Evolutionary conservation across 345 rosid genomes (phyloP).

Genomic region (Nasturtium officinale): DNA sequence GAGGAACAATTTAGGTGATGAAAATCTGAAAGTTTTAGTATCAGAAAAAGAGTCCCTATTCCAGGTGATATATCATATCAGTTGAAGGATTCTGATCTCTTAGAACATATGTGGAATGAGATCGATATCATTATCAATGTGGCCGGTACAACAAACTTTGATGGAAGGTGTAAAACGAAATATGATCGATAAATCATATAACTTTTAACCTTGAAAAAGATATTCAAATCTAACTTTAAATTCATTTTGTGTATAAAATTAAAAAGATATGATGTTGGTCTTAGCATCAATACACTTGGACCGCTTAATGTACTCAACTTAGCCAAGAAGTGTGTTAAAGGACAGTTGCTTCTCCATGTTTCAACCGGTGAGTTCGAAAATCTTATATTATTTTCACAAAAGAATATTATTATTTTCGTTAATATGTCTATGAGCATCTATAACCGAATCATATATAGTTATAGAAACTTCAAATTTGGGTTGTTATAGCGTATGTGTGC

Average conservation of each 20-base stretch:
- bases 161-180: conserved; percentile 58
- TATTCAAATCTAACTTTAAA: conserved; percentile 2
- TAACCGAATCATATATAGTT: background rate
- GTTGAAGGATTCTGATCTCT: conserved; percentile 43
- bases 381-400: background rate
- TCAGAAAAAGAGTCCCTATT: conserved; percentile 55
- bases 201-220: background rate
- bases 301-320: conserved; percentile 56
- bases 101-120: conserved; percentile 51
- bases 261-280: conserved; percentile 66
- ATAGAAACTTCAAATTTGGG: background rate
- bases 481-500: conserved; percentile 58
- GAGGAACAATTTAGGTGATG: conserved; percentile 47
- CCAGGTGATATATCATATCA: conserved; percentile 65
- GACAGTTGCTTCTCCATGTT: conserved; percentile 53
- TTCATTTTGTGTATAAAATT: background rate
- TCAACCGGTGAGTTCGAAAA: conserved; percentile 34
- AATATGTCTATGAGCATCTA: background rate
- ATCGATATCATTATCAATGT: conserved; percentile 60
- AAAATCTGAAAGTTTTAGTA: conserved; percentile 42
- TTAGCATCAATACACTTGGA: conserved; percentile 63
- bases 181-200: background rate
- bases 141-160: conserved; percentile 75
- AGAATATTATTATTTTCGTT: background rate
- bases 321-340: conserved; percentile 56